A percentile compares a stretch with the other conserved stretches of the same genome.
phyloP scores from a whole-genome alignment of 306 rosid species.

The Citrullus colocynthis region DNA sequence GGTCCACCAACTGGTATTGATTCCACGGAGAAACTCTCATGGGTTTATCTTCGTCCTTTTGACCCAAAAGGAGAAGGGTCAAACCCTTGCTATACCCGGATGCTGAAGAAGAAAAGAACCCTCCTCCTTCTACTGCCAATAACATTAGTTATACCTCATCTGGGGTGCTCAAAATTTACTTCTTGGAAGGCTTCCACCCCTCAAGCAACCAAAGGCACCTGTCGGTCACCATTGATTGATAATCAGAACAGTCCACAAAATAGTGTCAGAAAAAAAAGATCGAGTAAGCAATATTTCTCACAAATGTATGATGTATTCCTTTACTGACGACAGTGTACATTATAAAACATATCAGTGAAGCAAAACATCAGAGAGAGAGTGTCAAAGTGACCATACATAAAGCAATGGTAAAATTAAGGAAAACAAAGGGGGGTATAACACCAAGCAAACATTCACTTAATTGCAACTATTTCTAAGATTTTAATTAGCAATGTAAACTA shows the following conservation, averaged over 20 bases:
- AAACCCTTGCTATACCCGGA: slow-evolving; percentile 96
- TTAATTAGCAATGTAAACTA: not conserved
- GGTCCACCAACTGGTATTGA: slow-evolving; percentile 96
- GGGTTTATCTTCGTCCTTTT: slow-evolving; percentile 86
- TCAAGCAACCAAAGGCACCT: slow-evolving; percentile 36
- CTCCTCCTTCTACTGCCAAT: slow-evolving; percentile 99
- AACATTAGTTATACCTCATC: slow-evolving; percentile 96
- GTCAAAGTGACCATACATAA: not conserved
- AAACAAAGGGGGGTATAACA: not conserved
- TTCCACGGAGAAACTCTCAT: slow-evolving; percentile 99
- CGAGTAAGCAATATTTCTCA: not conserved
- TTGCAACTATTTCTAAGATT: not conserved
- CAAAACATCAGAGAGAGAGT: not conserved
- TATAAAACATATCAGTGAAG: not conserved
- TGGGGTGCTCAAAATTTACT: slow-evolving; percentile 36
- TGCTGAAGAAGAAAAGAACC: slow-evolving; percentile 98
- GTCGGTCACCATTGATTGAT: slow-evolving; percentile 14
- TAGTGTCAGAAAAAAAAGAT: not conserved
- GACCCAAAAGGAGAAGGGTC: slow-evolving; percentile 92
- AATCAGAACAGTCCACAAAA: not conserved
- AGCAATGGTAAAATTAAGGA: not conserved
- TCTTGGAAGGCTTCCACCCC: slow-evolving; percentile 26
- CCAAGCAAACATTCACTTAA: not conserved
- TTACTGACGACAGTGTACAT: not conserved
- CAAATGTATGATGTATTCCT: not conserved